These are phyloP conservation scores for Blastobotrys attinorum DNA, from an alignment of 805 yeast genomes.

Conservation along the genomic window DNA sequence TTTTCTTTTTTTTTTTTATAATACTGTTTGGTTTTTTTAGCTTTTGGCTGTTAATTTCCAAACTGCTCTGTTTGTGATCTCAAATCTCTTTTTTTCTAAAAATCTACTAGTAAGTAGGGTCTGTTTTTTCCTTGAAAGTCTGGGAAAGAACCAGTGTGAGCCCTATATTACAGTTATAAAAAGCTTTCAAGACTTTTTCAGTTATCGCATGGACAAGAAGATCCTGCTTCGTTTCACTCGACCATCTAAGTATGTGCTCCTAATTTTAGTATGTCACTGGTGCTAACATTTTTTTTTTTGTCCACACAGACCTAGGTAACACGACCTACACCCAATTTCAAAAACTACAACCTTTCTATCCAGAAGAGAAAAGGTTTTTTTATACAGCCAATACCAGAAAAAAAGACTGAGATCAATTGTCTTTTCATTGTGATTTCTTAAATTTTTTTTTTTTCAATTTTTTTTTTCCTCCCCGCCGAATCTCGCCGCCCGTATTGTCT, in stretches of 20 bases:
- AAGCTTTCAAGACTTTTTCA: background rate
- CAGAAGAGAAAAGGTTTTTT: too few relatives aligned
- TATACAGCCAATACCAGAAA: too few relatives aligned
- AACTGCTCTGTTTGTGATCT: background rate
- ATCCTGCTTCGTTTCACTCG: constrained; percentile 29
- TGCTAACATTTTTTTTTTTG: too few relatives aligned
- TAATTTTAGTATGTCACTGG: too few relatives aligned
- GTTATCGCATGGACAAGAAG: constrained; percentile 30
- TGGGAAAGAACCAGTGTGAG: constrained; percentile 6
- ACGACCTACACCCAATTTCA: constrained; percentile 20
- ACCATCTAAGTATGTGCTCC: constrained; percentile 24
- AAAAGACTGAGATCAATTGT: too few relatives aligned
- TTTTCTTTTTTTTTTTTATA: background rate
- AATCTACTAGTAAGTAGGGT: too few relatives aligned
- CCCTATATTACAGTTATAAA: constrained; percentile 6
- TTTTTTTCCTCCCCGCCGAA: too few relatives aligned
- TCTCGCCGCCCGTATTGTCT: too few relatives aligned
- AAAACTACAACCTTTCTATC: too few relatives aligned
- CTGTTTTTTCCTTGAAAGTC: constrained; percentile 10
- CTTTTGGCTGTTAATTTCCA: background rate
- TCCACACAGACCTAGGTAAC: constrained; percentile 23
- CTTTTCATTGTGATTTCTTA: too few relatives aligned
- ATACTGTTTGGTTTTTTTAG: background rate
- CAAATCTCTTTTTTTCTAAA: background rate
- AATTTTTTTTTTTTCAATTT: too few relatives aligned